Evolutionary conservation across 805 yeast genomes (phyloP).

Genomic region (Kluyveromyces siamensis): DNA sequence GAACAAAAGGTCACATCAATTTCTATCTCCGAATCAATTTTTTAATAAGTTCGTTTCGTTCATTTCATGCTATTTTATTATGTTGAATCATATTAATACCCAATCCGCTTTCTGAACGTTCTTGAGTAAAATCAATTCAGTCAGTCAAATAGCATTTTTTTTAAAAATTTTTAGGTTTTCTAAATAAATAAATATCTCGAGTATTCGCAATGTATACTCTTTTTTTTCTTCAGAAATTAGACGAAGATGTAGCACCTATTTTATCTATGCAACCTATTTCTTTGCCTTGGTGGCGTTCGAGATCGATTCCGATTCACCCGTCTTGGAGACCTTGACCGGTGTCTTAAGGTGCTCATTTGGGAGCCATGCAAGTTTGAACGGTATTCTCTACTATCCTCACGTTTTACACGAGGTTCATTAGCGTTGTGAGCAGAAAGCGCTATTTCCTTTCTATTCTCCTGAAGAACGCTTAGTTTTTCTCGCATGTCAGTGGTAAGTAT

Average conservation of each 20-base stretch:
- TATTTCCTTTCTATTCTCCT: conserved; percentile 19
- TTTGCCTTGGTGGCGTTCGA: conserved; percentile 17
- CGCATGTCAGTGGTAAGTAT: conserved; percentile 78
- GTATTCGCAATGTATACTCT: no score
- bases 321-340: conserved; percentile 10
- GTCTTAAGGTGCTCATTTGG: background rate
- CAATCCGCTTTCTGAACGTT: background rate
- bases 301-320: conserved; percentile 11
- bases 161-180: background rate
- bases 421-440: conserved; percentile 8
- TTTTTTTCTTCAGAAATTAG: no score
- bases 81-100: conserved; percentile 4
- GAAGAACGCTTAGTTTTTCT: conserved; percentile 33
- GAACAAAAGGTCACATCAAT: background rate
- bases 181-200: no score
- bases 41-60: background rate
- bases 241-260: no score
- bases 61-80: background rate
- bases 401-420: conserved; percentile 8
- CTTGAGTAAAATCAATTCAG: background rate
- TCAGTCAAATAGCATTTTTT: background rate
- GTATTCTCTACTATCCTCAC: conserved; percentile 4
- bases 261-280: background rate
- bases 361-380: background rate
- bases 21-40: background rate